Base-by-base conservation (phyloP, 139 green algal genomes). In the Mychonastes homosphaera region DNA sequence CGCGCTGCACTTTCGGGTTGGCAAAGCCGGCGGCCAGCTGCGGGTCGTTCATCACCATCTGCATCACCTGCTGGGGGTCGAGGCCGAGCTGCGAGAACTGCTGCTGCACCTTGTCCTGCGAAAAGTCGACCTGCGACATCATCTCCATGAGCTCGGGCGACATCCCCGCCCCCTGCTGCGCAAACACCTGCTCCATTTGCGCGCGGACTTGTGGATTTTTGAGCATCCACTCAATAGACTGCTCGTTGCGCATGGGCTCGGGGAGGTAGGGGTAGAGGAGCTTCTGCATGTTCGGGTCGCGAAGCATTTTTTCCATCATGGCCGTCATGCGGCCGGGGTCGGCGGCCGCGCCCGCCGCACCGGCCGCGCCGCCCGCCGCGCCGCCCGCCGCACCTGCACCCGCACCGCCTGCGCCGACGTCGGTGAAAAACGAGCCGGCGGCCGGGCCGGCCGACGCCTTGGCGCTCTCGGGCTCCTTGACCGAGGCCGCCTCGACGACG, bases 211-310 rank as follows among this genome's bases (percentile, higher is more conserved):
- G 80, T 1, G 82, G 82, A 64, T 86, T 88, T 47, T 70, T 76
- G 33, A 95, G 67, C 83, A 95, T 92, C 81, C 81, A 93, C 69
- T 91, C 79, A 34, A 95, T 90, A 38, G 78, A 88, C 50, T 83
- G 30, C 0, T 78, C 81, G 67, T 91, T 93, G 70, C 85, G 79
- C 86, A 95, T 95, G 8, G 73, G 73, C 70, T 92, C 84, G 4
- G 86, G 86, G 51, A 95, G 72, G 78, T 95, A 87, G 0, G 82
- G 83, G 75, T 95, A 95, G 46, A 95, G 61, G 77, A 88, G 86
- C 69, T 95, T 82, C 71, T 95, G 86, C 82, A 84, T 83, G 51
- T 82, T 72, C 12, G 79, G 76, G 58, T 88, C 75, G 47, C 71
- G 67, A 27, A 84, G 49, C 56, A 83, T 80, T 41, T 75, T 53